phyloP scores from a whole-genome alignment of 805 yeast genomes.

The Candida fluviatilis region DNA sequence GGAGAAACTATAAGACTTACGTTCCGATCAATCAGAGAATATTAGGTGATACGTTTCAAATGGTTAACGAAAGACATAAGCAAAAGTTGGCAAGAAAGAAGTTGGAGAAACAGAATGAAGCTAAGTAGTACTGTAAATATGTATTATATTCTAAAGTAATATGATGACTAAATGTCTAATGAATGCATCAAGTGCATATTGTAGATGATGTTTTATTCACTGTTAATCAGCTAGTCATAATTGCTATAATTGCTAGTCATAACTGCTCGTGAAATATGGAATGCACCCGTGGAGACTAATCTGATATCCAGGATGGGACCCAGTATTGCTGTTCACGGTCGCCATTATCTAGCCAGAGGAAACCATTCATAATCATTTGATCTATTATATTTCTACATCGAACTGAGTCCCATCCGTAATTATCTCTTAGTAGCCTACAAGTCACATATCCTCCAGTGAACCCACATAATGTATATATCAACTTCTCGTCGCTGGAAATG shows the following conservation, averaged over 20 bases:
- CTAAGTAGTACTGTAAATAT: too few relatives aligned
- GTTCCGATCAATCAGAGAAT: constrained; percentile 55
- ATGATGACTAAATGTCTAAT: too few relatives aligned
- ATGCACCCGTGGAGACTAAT: too few relatives aligned
- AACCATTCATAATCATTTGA: constrained; percentile 77
- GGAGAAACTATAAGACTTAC: constrained; percentile 54
- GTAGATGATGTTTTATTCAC: too few relatives aligned
- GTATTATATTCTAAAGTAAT: too few relatives aligned
- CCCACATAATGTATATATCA: constrained; percentile 70
- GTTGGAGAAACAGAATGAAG: constrained; percentile 3
- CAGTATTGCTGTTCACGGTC: constrained; percentile 50
- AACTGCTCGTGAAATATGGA: too few relatives aligned
- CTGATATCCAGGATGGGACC: constrained; percentile 70
- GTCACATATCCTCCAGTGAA: constrained; percentile 72
- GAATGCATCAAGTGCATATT: too few relatives aligned
- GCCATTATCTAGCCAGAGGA: constrained; percentile 75
- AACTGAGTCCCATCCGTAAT: constrained; percentile 66
- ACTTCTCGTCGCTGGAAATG: constrained; percentile 56
- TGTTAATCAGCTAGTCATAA: too few relatives aligned
- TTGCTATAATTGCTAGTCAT: too few relatives aligned
- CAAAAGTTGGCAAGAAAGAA: constrained; percentile 30
- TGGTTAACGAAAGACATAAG: constrained; percentile 60
- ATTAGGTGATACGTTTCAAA: constrained; percentile 60
- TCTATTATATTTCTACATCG: constrained; percentile 63
- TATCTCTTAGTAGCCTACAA: constrained; percentile 59